Evolutionary conservation across 768 basidiomycete species (phyloP).

Genomic region (Lactarius trivialis): DNA sequence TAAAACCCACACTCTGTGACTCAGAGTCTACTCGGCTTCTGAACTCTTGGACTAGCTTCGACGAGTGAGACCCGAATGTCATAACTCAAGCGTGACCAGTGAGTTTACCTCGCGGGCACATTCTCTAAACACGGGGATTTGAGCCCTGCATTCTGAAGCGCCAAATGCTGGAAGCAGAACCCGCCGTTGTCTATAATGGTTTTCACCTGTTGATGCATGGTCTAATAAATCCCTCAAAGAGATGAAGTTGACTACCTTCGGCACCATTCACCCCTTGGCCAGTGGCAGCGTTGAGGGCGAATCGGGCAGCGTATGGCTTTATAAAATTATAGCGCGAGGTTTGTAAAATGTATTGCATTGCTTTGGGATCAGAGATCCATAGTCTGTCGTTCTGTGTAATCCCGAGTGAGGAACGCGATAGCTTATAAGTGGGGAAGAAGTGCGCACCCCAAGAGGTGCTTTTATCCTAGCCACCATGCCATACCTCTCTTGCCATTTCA

Average conservation of each 20-base stretch:
- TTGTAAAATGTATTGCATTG: conserved; percentile 19
- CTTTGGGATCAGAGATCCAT: conserved; percentile 18
- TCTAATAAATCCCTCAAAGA: neutral
- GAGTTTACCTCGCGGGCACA: conserved; percentile 15
- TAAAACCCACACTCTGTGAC: neutral
- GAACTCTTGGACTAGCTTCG: conserved; percentile 10
- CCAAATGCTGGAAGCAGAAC: conserved; percentile 16
- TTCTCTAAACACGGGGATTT: conserved; percentile 14
- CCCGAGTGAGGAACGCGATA: neutral
- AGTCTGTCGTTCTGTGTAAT: conserved; percentile 8
- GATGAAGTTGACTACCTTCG: conserved; percentile 3
- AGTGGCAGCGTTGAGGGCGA: conserved; percentile 15
- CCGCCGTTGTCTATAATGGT: conserved; percentile 14
- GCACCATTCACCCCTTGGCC: conserved; percentile 17
- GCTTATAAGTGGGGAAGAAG: neutral
- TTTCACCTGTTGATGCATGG: conserved; percentile 2
- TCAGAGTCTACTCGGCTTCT: neutral
- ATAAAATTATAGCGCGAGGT: conserved; percentile 17
- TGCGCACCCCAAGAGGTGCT: conserved; percentile 18
- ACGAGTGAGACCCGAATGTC: neutral
- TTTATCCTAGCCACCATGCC: conserved; percentile 12
- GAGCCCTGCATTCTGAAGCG: conserved; percentile 2
- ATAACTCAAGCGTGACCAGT: neutral
- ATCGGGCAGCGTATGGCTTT: conserved; percentile 20
- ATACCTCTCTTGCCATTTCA: conserved; percentile 5